Evolutionary conservation across 306 rosid genomes (phyloP).

Genomic region (Glycine soja): DNA sequence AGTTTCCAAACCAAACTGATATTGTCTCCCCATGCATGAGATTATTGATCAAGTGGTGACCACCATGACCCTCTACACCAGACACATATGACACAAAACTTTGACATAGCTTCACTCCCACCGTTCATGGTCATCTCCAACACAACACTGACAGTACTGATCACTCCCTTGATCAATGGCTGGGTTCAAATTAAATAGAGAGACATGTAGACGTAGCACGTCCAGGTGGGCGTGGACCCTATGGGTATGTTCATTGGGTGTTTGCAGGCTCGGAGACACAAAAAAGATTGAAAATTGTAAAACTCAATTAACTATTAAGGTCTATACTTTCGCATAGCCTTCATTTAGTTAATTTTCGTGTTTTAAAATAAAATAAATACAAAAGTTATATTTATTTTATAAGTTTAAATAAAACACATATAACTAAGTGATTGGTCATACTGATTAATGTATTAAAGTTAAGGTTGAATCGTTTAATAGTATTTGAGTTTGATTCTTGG

Average conservation of each 20-base stretch:
- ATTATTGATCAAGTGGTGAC: too few relatives aligned
- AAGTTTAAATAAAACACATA: too few relatives aligned
- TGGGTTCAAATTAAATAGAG: not conserved
- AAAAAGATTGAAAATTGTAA: not conserved
- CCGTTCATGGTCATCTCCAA: not conserved
- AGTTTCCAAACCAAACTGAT: constrained; percentile 34
- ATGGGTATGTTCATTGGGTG: not conserved
- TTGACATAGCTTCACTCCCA: constrained; percentile 1
- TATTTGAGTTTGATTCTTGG: too few relatives aligned
- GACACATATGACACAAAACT: constrained; percentile 26
- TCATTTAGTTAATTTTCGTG: not conserved
- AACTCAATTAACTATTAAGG: not conserved
- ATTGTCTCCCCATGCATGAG: too few relatives aligned
- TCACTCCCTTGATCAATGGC: not conserved
- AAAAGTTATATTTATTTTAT: too few relatives aligned
- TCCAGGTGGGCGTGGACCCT: not conserved
- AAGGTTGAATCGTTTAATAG: too few relatives aligned
- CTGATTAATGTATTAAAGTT: too few relatives aligned
- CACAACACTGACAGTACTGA: not conserved
- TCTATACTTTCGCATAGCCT: not conserved
- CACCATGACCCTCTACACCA: not conserved
- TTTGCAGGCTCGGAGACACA: not conserved
- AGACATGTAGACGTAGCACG: not conserved
- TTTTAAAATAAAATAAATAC: too few relatives aligned
- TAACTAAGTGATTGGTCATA: too few relatives aligned